A percentile compares a stretch with the other conserved stretches of the same genome.
Conservation (phyloP, 352 stramenopile genomes). For the Thalassiosira ordinaria region DNA sequence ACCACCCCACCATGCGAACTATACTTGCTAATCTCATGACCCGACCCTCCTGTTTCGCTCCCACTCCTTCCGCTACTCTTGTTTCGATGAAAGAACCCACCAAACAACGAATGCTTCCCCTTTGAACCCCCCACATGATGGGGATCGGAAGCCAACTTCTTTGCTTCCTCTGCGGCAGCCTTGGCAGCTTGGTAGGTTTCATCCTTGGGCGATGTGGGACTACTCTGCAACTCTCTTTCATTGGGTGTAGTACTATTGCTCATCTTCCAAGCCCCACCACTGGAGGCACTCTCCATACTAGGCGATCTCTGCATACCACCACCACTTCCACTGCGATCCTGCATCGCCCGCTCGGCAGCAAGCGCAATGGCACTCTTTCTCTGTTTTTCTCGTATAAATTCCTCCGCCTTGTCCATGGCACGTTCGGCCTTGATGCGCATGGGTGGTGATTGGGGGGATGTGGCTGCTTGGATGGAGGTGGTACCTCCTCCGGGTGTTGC, state of each 20-base stretch:
- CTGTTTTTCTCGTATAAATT: constrained; percentile 78
- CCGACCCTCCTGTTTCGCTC: no score
- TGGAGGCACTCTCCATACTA: background rate
- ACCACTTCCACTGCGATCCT: constrained; percentile 13
- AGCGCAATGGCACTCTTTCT: constrained; percentile 34
- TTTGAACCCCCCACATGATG: no score
- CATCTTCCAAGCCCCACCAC: no score
- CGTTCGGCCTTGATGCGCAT: constrained; percentile 53
- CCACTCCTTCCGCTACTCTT: no score
- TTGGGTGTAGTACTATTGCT: no score
- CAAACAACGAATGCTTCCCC: constrained; percentile 38
- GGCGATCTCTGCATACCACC: constrained; percentile 7
- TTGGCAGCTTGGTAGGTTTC: constrained; percentile 61
- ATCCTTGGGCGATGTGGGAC: constrained; percentile 13
- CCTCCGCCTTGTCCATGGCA: constrained; percentile 65
- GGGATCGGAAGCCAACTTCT: constrained; percentile 44
- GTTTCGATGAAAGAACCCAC: constrained; percentile 49
- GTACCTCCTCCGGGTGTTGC: no score
- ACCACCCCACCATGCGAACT: constrained; percentile 67
- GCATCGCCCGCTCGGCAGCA: constrained; percentile 33
- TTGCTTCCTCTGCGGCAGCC: constrained; percentile 70
- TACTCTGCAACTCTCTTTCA: no score
- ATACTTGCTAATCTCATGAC: constrained; percentile 43
- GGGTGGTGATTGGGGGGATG: constrained; percentile 36
- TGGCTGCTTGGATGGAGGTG: no score